These are phyloP conservation scores for Stylosanthes scabra DNA, from an alignment of 331 rosid genomes.

Conservation along the genomic window DNA sequence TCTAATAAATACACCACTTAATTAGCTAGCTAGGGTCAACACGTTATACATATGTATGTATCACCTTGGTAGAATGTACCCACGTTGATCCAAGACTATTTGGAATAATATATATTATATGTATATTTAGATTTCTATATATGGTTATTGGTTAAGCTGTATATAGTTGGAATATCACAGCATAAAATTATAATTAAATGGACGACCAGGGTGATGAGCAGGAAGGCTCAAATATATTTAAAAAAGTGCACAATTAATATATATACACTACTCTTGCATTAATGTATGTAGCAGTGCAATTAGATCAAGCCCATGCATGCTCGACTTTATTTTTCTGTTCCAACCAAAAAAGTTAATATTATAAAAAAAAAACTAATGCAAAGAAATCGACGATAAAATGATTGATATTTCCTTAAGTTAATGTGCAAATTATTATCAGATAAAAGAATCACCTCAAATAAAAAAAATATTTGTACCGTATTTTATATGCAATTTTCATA, in stretches of 20 bases:
- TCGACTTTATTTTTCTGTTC: not conserved
- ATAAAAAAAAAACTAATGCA: not conserved
- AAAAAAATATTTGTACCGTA: too few species aligned
- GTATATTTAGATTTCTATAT: not conserved
- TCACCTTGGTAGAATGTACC: not conserved
- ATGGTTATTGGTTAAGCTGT: not conserved
- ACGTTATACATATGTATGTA: too few species aligned
- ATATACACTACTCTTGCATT: not conserved
- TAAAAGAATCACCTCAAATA: too few species aligned
- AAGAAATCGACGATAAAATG: not conserved
- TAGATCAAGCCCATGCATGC: not conserved
- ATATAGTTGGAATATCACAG: not conserved
- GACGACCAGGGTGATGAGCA: not conserved
- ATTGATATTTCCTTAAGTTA: not conserved
- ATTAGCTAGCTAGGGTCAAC: too few species aligned
- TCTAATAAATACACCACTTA: too few species aligned
- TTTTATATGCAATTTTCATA: too few species aligned
- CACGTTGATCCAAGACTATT: not conserved
- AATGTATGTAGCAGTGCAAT: slow-evolving; percentile 18
- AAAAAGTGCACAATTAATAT: not conserved
- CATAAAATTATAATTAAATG: not conserved
- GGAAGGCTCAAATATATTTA: not conserved
- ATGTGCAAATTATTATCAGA: too few species aligned
- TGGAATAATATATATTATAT: too few species aligned
- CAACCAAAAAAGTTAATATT: not conserved